phyloP scores from a whole-genome alignment of 2,329 filamentous ascomycete genomes.

The Trichophyton mentagrophytes region DNA sequence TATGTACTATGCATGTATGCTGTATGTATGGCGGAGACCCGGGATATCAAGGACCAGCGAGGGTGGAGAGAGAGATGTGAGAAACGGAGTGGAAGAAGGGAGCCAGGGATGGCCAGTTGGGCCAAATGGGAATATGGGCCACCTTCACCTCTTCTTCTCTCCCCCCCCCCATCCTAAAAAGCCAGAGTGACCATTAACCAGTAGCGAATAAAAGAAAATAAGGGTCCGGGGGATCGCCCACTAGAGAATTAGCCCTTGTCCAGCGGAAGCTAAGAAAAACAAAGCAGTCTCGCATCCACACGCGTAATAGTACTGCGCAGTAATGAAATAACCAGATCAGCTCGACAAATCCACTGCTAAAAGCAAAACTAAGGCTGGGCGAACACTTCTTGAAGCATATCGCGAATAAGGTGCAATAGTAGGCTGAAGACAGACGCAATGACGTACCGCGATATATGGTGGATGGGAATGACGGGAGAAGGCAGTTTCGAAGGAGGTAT shows the following conservation, averaged over 20 bases:
- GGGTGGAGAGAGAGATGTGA: not conserved
- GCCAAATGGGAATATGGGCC: conserved; percentile 1
- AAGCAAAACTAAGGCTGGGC: not conserved
- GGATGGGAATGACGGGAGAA: not conserved
- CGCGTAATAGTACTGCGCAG: not conserved
- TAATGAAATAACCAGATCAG: not conserved
- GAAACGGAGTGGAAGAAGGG: not conserved
- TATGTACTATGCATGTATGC: not conserved
- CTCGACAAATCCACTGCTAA: not conserved
- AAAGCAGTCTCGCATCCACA: conserved; percentile 6
- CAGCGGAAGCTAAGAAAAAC: conserved; percentile 11
- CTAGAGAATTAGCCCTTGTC: conserved; percentile 11
- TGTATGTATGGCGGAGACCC: conserved; percentile 3
- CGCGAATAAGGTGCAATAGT: not conserved
- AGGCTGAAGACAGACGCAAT: not conserved
- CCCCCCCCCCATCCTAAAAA: not conserved
- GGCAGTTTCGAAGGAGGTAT: not conserved
- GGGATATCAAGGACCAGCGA: conserved; percentile 3
- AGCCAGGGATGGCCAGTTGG: conserved; percentile 1
- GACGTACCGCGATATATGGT: not conserved
- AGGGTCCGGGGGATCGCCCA: conserved; percentile 9
- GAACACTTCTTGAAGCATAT: not conserved
- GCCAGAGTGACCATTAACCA: conserved; percentile 1
- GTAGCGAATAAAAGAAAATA: conserved; percentile 1
- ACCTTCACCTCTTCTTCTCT: not conserved